phyloP scores from a whole-genome alignment of 441 rosid species.

The Pelargonium cotyledonis region DNA sequence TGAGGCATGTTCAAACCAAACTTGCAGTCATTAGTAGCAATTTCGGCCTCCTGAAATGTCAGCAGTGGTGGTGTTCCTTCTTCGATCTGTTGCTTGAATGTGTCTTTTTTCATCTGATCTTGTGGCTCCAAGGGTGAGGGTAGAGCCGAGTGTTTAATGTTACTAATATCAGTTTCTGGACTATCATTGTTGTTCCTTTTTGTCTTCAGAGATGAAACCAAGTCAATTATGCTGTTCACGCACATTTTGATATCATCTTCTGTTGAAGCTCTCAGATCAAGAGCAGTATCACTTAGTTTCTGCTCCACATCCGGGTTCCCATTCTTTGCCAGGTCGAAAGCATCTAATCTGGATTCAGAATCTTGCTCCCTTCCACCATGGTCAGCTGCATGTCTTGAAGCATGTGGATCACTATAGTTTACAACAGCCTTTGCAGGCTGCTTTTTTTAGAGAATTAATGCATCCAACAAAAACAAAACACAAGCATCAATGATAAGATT shows the following conservation, averaged over 20 bases:
- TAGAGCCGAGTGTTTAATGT: slow-evolving; percentile 32
- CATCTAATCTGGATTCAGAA: slow-evolving; percentile 21
- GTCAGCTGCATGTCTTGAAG: slow-evolving; percentile 20
- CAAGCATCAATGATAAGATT: background rate
- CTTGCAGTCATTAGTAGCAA: slow-evolving; percentile 5
- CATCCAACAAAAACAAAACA: background rate
- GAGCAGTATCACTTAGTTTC: slow-evolving; percentile 20
- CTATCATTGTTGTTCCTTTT: slow-evolving; percentile 30
- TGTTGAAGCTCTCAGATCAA: slow-evolving; percentile 23
- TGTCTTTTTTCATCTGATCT: slow-evolving; percentile 27
- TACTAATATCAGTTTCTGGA: slow-evolving; percentile 20
- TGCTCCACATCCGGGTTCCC: slow-evolving; percentile 27
- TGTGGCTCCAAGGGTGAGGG: slow-evolving; percentile 32
- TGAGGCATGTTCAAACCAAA: background rate
- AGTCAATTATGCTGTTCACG: background rate
- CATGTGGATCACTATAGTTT: slow-evolving; percentile 16
- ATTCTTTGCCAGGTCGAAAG: background rate
- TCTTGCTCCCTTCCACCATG: slow-evolving; percentile 16
- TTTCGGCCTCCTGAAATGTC: slow-evolving; percentile 5
- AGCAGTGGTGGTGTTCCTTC: slow-evolving; percentile 21
- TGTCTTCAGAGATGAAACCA: slow-evolving; percentile 21
- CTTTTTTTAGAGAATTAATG: slow-evolving; percentile 18
- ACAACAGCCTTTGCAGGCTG: slow-evolving; percentile 29
- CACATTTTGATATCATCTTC: background rate
- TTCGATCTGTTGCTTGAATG: slow-evolving; percentile 19